A percentile compares a stretch with the other conserved stretches of the same genome.
phyloP scores from a whole-genome alignment of 2,329 filamentous ascomycete genomes.

The Acarospora socialis region DNA sequence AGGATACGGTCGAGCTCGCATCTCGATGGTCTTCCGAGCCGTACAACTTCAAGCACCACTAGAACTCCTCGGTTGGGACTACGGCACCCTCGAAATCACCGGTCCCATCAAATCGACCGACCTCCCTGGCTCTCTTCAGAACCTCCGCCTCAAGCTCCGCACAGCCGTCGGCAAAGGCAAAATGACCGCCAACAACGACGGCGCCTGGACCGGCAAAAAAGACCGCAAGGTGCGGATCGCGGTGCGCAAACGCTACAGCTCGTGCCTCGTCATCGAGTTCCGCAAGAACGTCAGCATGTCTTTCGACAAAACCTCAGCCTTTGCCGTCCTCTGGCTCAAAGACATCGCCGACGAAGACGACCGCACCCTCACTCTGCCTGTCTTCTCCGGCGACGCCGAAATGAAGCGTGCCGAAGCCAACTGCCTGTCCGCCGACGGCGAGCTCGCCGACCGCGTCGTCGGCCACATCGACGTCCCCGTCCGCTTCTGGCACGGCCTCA shows the following conservation, averaged over 20 bases:
- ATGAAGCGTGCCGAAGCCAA: constrained; percentile 33
- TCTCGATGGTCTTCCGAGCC: constrained; percentile 61
- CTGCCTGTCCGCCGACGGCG: constrained; percentile 39
- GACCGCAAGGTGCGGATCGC: constrained; percentile 16
- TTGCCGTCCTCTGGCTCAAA: constrained; percentile 42
- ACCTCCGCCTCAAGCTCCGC: constrained; percentile 44
- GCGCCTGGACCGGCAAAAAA: constrained; percentile 34
- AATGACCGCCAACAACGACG: constrained; percentile 50
- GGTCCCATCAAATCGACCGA: constrained; percentile 34
- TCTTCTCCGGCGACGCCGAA: constrained; percentile 49
- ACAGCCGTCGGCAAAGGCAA: constrained; percentile 47
- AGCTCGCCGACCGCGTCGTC: constrained; percentile 42
- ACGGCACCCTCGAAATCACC: constrained; percentile 54
- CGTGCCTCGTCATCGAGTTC: constrained; percentile 18
- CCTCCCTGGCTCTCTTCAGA: constrained; percentile 35
- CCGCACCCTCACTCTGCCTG: constrained; percentile 40
- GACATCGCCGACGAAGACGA: constrained; percentile 56
- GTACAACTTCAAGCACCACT: constrained; percentile 47
- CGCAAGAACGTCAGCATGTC: constrained; percentile 17
- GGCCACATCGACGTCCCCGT: constrained; percentile 44
- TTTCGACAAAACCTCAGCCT: constrained; percentile 18
- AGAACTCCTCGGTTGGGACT: constrained; percentile 53
- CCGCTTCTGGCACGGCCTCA: constrained; percentile 48
- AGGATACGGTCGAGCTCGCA: constrained; percentile 53
- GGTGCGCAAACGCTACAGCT: constrained; percentile 19